phyloP scores from a whole-genome alignment of 768 basidiomycete species.

The Coprinopsis marcescibilis region DNA sequence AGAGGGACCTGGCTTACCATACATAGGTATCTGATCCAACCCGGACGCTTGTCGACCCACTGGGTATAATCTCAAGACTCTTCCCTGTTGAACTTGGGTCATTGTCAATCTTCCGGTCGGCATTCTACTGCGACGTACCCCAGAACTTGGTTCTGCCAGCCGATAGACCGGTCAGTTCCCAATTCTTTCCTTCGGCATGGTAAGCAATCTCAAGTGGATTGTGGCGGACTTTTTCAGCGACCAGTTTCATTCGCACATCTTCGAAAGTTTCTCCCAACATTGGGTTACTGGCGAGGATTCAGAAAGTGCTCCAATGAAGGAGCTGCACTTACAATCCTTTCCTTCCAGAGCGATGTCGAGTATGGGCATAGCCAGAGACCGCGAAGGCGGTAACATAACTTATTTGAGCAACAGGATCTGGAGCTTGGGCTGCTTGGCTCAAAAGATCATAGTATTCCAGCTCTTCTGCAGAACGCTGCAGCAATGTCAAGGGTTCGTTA shows the following conservation, averaged over 20 bases:
- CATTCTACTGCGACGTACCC: slow-evolving; percentile 57
- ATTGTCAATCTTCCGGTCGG: slow-evolving; percentile 9
- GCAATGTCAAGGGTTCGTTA: slow-evolving; percentile 80
- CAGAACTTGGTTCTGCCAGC: slow-evolving; percentile 85
- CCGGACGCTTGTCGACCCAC: slow-evolving; percentile 62
- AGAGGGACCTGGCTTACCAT: slow-evolving; percentile 44
- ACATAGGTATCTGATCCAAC: slow-evolving; percentile 64
- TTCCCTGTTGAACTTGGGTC: slow-evolving; percentile 50
- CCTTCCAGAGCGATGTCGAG: slow-evolving; percentile 70
- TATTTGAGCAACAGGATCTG: slow-evolving; percentile 61
- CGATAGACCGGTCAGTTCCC: slow-evolving; percentile 74
- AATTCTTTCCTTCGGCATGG: slow-evolving; percentile 74
- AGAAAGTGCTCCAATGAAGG: not conserved
- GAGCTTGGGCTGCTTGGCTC: slow-evolving; percentile 52
- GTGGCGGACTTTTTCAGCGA: slow-evolving; percentile 85
- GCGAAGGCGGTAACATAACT: slow-evolving; percentile 81
- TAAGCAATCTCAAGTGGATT: slow-evolving; percentile 82
- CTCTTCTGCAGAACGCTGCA: slow-evolving; percentile 81
- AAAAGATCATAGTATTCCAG: slow-evolving; percentile 72
- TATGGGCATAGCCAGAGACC: slow-evolving; percentile 79
- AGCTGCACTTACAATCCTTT: slow-evolving; percentile 73
- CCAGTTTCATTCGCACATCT: slow-evolving; percentile 71
- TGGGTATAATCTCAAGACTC: slow-evolving; percentile 80
- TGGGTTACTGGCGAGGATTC: slow-evolving; percentile 56
- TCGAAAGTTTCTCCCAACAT: slow-evolving; percentile 89